A percentile compares a stretch with the other conserved stretches of the same genome.
Conservation (phyloP, 805 yeast genomes). For the Danielia reshetovae region DNA sequence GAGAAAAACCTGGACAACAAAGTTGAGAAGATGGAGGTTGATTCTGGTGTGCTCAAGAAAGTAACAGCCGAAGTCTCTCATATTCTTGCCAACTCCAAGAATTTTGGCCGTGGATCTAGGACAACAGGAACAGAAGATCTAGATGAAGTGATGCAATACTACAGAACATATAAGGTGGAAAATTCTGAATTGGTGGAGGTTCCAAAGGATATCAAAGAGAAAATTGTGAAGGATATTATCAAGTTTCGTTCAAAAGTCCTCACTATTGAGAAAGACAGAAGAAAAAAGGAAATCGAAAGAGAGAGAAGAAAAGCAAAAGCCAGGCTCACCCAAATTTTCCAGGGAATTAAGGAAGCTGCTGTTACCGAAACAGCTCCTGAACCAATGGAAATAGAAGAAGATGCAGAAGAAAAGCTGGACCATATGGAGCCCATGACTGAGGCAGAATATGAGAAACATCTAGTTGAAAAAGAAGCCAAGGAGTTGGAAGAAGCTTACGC, state of each 20-base stretch:
- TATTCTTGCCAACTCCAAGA: constrained; percentile 17
- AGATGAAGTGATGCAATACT: constrained; percentile 32
- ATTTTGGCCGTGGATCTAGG: constrained; percentile 16
- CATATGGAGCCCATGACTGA: constrained; percentile 10
- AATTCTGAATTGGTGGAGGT: constrained; percentile 54
- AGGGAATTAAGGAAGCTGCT: constrained; percentile 29
- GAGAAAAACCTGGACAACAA: constrained; percentile 1
- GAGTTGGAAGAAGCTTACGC: constrained; percentile 20
- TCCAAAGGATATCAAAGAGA: constrained; percentile 50
- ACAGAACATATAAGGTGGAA: constrained; percentile 48
- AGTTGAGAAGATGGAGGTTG: constrained; percentile 3
- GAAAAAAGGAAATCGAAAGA: constrained; percentile 43
- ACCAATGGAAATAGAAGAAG: constrained; percentile 18
- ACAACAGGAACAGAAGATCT: constrained; percentile 32
- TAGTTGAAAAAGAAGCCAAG: constrained; percentile 21
- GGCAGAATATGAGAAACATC: constrained; percentile 27
- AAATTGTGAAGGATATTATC: constrained; percentile 49
- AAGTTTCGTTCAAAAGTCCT: constrained; percentile 55
- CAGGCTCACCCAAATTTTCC: constrained; percentile 44
- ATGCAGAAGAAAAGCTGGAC: constrained; percentile 4
- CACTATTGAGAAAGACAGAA: constrained; percentile 47
- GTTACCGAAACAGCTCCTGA: constrained; percentile 9
- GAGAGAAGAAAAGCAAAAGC: constrained; percentile 49
- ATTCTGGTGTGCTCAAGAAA: neutral
- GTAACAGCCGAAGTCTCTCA: neutral